These are phyloP conservation scores for Colletotrichum cuscutae DNA, from an alignment of 2,329 filamentous ascomycete genomes.

Conservation along the genomic window DNA sequence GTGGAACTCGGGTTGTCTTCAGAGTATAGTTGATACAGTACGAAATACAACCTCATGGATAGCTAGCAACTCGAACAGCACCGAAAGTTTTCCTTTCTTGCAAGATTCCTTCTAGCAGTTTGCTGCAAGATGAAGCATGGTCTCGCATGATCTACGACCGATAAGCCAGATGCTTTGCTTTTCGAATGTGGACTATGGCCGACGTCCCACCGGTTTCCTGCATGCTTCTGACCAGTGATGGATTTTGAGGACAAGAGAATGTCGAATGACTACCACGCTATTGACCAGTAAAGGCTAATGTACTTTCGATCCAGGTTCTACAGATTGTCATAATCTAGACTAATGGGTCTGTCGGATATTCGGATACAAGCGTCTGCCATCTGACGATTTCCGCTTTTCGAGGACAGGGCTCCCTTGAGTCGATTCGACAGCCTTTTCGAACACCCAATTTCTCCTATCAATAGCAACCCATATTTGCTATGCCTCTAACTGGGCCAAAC, in stretches of 20 bases:
- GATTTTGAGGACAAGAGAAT: not conserved
- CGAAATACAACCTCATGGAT: not conserved
- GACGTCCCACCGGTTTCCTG: constrained; percentile 15
- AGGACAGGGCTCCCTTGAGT: not conserved
- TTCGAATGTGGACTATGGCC: constrained; percentile 10
- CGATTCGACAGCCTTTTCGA: not conserved
- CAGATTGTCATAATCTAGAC: not conserved
- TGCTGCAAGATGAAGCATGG: constrained; percentile 8
- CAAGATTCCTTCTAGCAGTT: not conserved
- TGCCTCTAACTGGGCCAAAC: too few species aligned
- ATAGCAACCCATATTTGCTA: not conserved
- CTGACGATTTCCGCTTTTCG: constrained; percentile 3
- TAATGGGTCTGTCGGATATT: constrained; percentile 11
- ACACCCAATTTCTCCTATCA: not conserved
- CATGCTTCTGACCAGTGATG: not conserved
- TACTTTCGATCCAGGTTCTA: not conserved
- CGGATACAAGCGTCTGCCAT: not conserved
- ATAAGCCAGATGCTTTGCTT: constrained; percentile 10
- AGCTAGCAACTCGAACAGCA: not conserved
- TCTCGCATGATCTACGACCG: constrained; percentile 15
- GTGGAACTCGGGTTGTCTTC: not conserved
- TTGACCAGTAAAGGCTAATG: not conserved
- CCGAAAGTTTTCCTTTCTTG: constrained; percentile 18
- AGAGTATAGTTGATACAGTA: not conserved
- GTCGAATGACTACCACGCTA: constrained; percentile 8